phyloP scores from a whole-genome alignment of 2,329 filamentous ascomycete species.

The Botrytis hyacinthi region DNA sequence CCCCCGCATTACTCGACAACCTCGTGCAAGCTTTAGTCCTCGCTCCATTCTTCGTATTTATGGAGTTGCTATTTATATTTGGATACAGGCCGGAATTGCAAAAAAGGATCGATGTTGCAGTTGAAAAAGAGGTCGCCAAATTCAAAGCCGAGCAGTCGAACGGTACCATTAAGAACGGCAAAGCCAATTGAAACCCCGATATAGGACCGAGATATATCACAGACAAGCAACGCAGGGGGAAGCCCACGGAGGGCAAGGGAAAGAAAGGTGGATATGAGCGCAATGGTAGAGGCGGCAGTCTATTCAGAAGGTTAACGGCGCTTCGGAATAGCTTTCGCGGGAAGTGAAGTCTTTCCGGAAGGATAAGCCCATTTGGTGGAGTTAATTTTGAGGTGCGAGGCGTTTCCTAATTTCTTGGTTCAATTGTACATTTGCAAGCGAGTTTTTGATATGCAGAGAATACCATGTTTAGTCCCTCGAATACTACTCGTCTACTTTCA shows the following conservation, averaged over 20 bases:
- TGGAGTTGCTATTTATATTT: slow-evolving; percentile 85
- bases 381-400: slow-evolving; percentile 20
- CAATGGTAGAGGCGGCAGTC: background rate
- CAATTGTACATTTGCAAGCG: slow-evolving; percentile 16
- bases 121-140: slow-evolving; percentile 74
- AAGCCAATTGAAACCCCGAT: slow-evolving; percentile 44
- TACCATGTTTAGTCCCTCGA: slow-evolving; percentile 11
- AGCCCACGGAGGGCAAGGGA: background rate
- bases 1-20: slow-evolving; percentile 88
- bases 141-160: slow-evolving; percentile 57
- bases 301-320: background rate
- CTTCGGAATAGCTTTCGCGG: background rate
- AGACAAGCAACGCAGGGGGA: background rate
- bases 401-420: slow-evolving; percentile 16
- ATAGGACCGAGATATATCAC: background rate
- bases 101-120: slow-evolving; percentile 71
- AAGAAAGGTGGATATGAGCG: background rate
- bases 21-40: slow-evolving; percentile 87
- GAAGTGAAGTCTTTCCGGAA: slow-evolving; percentile 1
- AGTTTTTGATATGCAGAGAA: slow-evolving; percentile 15
- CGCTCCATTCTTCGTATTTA: slow-evolving; percentile 95
- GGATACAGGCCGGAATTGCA: slow-evolving; percentile 90
- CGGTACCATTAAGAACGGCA: slow-evolving; percentile 47
- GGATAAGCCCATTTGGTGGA: background rate
- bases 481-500: too few relatives aligned